A percentile compares a stretch with the other conserved stretches of the same genome.
These are phyloP conservation scores for Thelephora aurantiotincta DNA, from an alignment of 768 basidiomycete species.

Conservation along the genomic window DNA sequence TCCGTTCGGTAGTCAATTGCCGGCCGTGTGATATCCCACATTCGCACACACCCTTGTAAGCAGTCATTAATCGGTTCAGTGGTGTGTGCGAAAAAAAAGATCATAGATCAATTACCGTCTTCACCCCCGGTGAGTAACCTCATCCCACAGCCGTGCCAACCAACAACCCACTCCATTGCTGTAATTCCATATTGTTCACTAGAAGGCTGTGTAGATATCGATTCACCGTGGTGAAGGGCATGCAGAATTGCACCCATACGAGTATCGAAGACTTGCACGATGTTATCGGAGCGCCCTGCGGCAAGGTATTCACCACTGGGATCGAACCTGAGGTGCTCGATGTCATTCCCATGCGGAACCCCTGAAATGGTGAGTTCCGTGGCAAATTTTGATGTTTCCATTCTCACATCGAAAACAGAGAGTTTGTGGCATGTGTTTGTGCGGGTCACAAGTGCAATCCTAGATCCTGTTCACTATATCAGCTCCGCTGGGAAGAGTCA, in stretches of 20 bases:
- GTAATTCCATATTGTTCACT: background rate
- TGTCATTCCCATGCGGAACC: background rate
- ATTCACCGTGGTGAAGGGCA: background rate
- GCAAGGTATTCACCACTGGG: background rate
- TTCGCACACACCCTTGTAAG: background rate
- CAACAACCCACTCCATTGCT: background rate
- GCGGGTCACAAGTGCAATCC: background rate
- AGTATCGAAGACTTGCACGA: background rate
- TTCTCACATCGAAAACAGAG: background rate
- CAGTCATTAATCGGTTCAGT: background rate
- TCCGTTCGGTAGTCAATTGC: background rate
- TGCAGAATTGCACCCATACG: background rate
- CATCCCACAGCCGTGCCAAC: background rate
- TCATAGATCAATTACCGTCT: background rate
- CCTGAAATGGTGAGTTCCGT: background rate
- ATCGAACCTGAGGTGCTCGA: background rate
- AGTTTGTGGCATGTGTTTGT: background rate
- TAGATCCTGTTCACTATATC: background rate
- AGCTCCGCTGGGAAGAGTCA: background rate
- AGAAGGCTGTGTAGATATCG: background rate
- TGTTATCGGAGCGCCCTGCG: background rate
- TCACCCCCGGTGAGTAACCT: background rate
- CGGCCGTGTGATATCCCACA: background rate
- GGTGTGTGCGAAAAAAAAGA: background rate
- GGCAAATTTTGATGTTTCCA: background rate